These are phyloP conservation scores for Nicotiana knightiana DNA, from an alignment of 257 asterid genomes.

Conservation along the genomic window DNA sequence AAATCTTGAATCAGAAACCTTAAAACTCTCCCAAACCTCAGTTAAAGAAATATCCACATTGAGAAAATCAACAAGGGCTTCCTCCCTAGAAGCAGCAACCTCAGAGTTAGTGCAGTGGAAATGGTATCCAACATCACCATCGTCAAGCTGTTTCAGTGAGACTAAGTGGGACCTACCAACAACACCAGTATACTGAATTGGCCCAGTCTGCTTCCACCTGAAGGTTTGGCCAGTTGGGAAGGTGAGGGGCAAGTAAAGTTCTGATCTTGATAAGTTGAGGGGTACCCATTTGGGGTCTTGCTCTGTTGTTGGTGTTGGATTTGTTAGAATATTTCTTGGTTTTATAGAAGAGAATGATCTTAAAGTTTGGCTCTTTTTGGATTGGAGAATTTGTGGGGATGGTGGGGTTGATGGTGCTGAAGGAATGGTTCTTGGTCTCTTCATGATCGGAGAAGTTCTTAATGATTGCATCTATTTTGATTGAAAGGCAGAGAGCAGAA, in stretches of 20 bases:
- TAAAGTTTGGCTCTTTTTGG: not conserved
- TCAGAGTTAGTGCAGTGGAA: slow-evolving; percentile 39
- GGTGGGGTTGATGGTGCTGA: slow-evolving; percentile 21
- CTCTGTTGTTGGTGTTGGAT: slow-evolving; percentile 25
- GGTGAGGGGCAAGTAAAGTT: slow-evolving; percentile 82
- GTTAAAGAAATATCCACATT: slow-evolving; percentile 63
- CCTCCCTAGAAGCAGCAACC: slow-evolving; percentile 23
- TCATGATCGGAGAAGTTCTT: slow-evolving; percentile 14
- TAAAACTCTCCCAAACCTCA: slow-evolving; percentile 69
- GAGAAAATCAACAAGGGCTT: slow-evolving; percentile 59
- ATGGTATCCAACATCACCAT: slow-evolving; percentile 47
- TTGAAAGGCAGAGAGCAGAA: not conserved
- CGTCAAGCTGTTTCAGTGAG: slow-evolving; percentile 67
- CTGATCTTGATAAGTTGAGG: slow-evolving; percentile 52
- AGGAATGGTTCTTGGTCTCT: slow-evolving; percentile 8
- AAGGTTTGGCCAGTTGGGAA: slow-evolving; percentile 97
- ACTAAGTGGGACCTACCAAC: slow-evolving; percentile 70
- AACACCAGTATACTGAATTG: slow-evolving; percentile 67
- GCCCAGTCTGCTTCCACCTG: slow-evolving; percentile 83
- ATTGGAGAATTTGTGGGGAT: slow-evolving; percentile 9
- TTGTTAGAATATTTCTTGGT: slow-evolving; percentile 35
- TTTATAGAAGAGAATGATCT: slow-evolving; percentile 9
- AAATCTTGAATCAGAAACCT: slow-evolving; percentile 68
- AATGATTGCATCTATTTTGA: not conserved
- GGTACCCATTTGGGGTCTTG: slow-evolving; percentile 47